Evolutionary conservation across 164 flowering plant genomes (phyloP), one percentile per base, ranked within the genome.

Genomic region (Nymphaea thermarum): DNA sequence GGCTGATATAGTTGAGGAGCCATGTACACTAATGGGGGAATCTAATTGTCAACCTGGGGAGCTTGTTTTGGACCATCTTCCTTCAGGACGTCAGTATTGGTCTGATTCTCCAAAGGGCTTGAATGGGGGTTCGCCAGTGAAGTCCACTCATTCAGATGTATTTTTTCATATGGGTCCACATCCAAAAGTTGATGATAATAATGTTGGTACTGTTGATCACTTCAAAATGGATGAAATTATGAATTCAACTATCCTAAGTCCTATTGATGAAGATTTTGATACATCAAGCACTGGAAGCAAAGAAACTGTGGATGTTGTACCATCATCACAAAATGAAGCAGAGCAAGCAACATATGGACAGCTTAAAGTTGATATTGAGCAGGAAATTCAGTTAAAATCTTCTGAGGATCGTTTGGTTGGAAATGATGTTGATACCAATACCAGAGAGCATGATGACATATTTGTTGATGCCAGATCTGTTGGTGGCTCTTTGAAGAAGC

Each of bases 11-110:
- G 81, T 72, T 47, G 82, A 71, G 62, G 82, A 76, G 65, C 60
- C 66, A 44, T 77, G 84, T 47, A 67, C 82, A 14, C 44, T 68
- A 62, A 43, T 72, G 42, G 69, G 51, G 66, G 81, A 76, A 17
- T 65, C 78, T 11, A 18, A 72, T 62, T 69, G 68, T 66, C 64
- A 73, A 15, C 41, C 42, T 7, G 62, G 77, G 62, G 62, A 71
- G 43, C 70, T 88, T 61, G 69, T 80, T 44, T 71, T 86, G 62
- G 98, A 92, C 57, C 82, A 80, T 72, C 67, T 84, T 63, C 88
- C 94, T 60, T 90, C 96, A 12, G 96, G 99, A 59, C 81, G 88
- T 6, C 86, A 68, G 71, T 87, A 82, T 67, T 91, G 96, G 96
- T 82, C 81, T 11, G 90, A 86, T 72, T 86, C 91, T 10, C 88